These are phyloP conservation scores for Westerdykella sp. DNA, from an alignment of 2,329 filamentous ascomycete species.

Conservation along the genomic window DNA sequence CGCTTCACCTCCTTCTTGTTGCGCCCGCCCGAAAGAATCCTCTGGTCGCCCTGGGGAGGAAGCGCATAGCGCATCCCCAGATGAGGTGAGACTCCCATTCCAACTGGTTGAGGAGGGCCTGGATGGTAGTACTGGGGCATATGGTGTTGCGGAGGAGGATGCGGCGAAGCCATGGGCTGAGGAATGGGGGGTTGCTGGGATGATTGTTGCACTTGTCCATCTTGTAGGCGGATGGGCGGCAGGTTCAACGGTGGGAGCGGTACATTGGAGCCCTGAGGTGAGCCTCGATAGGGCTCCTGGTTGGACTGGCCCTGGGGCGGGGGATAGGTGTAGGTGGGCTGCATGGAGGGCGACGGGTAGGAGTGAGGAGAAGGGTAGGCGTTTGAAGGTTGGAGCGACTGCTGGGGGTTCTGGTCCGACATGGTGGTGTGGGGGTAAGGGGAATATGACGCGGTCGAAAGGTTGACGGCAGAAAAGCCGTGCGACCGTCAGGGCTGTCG, in stretches of 20 bases:
- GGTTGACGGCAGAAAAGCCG: constrained; percentile 22
- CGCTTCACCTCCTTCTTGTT: constrained; percentile 71
- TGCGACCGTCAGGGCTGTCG: constrained; percentile 24
- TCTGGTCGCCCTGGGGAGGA: constrained; percentile 45
- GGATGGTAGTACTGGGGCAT: constrained; percentile 48
- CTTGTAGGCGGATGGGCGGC: constrained; percentile 47
- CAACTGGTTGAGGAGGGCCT: constrained; percentile 38
- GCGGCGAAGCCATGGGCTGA: constrained; percentile 47
- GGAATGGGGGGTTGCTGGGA: constrained; percentile 22
- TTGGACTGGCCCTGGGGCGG: constrained; percentile 34
- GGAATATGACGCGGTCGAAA: constrained; percentile 25
- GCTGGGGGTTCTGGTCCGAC: constrained; percentile 30
- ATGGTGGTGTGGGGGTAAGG: constrained; percentile 29
- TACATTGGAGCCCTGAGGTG: constrained; percentile 40
- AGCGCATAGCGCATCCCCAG: constrained; percentile 51
- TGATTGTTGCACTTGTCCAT: constrained; percentile 36
- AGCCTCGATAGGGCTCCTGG: constrained; percentile 43
- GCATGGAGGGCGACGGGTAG: constrained; percentile 47
- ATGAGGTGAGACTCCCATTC: constrained; percentile 43
- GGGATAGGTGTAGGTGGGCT: constrained; percentile 46
- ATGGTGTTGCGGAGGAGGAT: constrained; percentile 49
- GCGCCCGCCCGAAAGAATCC: constrained; percentile 55
- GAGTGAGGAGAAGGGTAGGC: constrained; percentile 45
- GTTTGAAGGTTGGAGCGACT: constrained; percentile 22
- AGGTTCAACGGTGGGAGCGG: constrained; percentile 44